Base-by-base conservation (phyloP, 2,329 filamentous ascomycete species). In the Verticillium albo-atrum region DNA sequence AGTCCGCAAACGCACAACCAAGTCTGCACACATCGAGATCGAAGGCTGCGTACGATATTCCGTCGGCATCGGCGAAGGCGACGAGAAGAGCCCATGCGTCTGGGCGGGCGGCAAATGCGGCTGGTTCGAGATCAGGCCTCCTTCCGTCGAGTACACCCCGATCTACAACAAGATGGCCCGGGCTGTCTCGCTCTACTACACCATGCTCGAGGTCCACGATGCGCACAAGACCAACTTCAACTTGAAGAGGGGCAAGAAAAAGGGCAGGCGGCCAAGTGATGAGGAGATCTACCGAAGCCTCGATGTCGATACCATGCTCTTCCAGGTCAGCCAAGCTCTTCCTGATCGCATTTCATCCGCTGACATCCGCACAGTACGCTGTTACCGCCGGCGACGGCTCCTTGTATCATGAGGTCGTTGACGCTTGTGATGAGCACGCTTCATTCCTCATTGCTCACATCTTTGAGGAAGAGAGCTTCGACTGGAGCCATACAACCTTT, bases 91-190 rank as follows among this genome's bases (percentile, higher is more conserved):
- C 20, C 78, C 83, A 4, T 77, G 83, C n/a, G 75, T 90, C 30
- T 92, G 89, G 89, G 85, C 88, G 1, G 77, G 80, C 30, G 86
- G 86, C 37, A 71, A 77, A 58, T 82, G 86, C 14, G 89, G 88
- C 52, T 91, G 88, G 87, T 91, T 85, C 68, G 83, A 88, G 67
- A 80, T 92, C 50, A 28, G 59, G 30, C 76, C 76, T 32, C 88
- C 89, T 1, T 76, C 82, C n/a, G 68, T 75, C 10, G 70, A 74
- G 2, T 92, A 90, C 69, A 73, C 75, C 56, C 66, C 72, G 6
- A 83, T 84, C 28, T 87, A 83, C 70, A 72, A 80, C 30, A 76
- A 80, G 54, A 89, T 89, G 79, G 78, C 82, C 56, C 80, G 89
- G 68, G 87, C 85, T 2, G 82, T 89, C 14, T 77, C 79, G 9